Conservation (phyloP, 352 stramenopile species). For the Thalassiosira livingstoniorum region DNA sequence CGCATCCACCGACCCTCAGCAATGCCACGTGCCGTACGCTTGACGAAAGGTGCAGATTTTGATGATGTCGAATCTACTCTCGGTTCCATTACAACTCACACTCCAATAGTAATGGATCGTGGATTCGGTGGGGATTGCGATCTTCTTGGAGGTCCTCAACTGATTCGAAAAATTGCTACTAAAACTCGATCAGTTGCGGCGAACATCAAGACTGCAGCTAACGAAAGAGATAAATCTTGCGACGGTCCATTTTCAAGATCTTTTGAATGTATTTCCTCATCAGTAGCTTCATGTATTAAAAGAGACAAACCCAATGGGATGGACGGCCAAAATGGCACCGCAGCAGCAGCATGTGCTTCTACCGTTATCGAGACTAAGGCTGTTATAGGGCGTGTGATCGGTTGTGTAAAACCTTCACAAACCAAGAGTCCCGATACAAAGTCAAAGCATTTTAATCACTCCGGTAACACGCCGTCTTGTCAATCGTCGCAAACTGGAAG, state of each 20-base stretch:
- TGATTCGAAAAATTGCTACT: constrained; percentile 42
- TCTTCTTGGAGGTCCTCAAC: background rate
- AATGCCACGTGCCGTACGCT: constrained; percentile 8
- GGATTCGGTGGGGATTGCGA: constrained; percentile 26
- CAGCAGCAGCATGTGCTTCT: background rate
- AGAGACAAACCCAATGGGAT: background rate
- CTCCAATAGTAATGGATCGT: background rate
- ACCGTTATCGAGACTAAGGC: constrained; percentile 3
- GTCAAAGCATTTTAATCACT: background rate
- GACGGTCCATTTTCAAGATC: constrained; percentile 18
- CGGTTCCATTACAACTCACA: constrained; percentile 47
- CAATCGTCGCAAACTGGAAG: background rate
- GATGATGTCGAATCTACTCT: constrained; percentile 51
- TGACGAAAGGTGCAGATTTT: constrained; percentile 58
- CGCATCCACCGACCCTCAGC: background rate
- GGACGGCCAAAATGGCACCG: background rate
- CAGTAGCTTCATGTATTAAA: background rate
- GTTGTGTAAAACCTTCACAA: constrained; percentile 21
- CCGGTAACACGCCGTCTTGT: background rate
- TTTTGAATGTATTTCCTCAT: constrained; percentile 19
- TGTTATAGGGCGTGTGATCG: constrained; percentile 17
- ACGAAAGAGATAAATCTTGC: constrained; percentile 12
- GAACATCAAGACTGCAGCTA: constrained; percentile 39
- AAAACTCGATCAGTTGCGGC: constrained; percentile 38
- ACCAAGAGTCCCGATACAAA: background rate